Conservation (phyloP, 768 basidiomycete genomes). For the Suillus placidus region DNA sequence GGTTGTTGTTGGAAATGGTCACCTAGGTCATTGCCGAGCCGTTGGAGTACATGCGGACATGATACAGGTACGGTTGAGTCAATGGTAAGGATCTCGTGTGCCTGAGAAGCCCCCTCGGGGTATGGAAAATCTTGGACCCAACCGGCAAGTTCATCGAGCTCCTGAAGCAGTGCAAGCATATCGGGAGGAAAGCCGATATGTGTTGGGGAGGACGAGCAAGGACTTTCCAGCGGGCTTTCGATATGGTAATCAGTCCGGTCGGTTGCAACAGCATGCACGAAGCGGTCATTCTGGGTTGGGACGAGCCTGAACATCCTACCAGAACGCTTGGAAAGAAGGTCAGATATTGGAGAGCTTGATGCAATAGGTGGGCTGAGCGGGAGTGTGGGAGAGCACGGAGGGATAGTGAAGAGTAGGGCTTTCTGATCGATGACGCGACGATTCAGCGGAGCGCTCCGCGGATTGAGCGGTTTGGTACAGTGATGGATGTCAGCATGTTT, state of each 20-base stretch:
- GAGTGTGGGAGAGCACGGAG: conserved; percentile 17
- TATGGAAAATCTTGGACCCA: conserved; percentile 28
- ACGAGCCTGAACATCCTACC: conserved; percentile 20
- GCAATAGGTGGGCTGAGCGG: conserved; percentile 21
- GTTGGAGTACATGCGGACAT: conserved; percentile 2
- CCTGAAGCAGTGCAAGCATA: conserved; percentile 28
- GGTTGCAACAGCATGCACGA: conserved; percentile 20
- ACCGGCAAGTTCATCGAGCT: conserved; percentile 31
- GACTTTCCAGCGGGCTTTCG: conserved; percentile 3
- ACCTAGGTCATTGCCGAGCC: background rate
- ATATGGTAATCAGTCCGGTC: background rate
- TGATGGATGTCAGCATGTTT: background rate
- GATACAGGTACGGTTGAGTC: conserved; percentile 4
- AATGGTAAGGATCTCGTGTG: background rate
- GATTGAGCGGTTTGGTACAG: background rate
- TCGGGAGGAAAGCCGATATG: conserved; percentile 28
- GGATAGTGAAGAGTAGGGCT: background rate
- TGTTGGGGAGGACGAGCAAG: background rate
- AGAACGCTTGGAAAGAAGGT: conserved; percentile 22
- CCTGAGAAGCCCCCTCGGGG: conserved; percentile 11
- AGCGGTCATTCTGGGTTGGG: conserved; percentile 18
- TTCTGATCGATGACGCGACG: background rate
- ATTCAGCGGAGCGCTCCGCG: background rate
- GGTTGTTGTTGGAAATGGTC: background rate
- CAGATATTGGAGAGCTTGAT: conserved; percentile 7